Evolutionary conservation across 768 basidiomycete species (phyloP), one percentile per base, ranked within the genome.

Genomic region (Russula abietina): DNA sequence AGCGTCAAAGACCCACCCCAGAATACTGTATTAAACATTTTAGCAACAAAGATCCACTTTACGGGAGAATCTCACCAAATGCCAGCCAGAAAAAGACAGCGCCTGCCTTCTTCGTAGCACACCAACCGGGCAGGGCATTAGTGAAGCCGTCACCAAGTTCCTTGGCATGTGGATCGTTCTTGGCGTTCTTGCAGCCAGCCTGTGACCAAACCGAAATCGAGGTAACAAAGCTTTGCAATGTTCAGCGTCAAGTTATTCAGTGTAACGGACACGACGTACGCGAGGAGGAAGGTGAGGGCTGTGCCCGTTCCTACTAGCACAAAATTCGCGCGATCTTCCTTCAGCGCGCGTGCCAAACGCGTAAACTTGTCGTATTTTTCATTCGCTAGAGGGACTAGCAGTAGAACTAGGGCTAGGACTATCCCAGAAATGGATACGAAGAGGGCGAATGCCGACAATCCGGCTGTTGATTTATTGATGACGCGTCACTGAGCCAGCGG

Each of bases 61-160:
- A 24, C 26, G 32, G 36, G 48, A 17, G 10, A 19, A 9, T 78
- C 85, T 52, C 67, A 91, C 91, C 79, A 59, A 91, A 90, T 1
- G 83, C 78, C 10, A 93, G 72, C 94, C 93, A 96, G 72, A 94
- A 88, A 75, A 98, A 97, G 51, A 95, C 83, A 5, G 84, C 84
- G 0, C 83, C 91, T 2, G 94, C 94, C 69, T 92, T 93, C 77
- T 97, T 98, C 8, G 94, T 95, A 66, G 79, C 84, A 74, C 94
- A 98, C 90, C 91, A 97, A 0, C 89, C 84, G 4, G 80, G 75
- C 2, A 98, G 77, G 22, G 78, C 91, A 4, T 79, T 78, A 65
- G 81, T 80, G 72, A 88, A 98, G 61, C 79, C 82, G 33, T 80
- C 76, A 22, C 89, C 87, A 14, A 83, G 79, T 36, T 73, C 71